These are phyloP conservation scores for Beauveria medogensis DNA, from an alignment of 2,329 filamentous ascomycete genomes.

Conservation along the genomic window DNA sequence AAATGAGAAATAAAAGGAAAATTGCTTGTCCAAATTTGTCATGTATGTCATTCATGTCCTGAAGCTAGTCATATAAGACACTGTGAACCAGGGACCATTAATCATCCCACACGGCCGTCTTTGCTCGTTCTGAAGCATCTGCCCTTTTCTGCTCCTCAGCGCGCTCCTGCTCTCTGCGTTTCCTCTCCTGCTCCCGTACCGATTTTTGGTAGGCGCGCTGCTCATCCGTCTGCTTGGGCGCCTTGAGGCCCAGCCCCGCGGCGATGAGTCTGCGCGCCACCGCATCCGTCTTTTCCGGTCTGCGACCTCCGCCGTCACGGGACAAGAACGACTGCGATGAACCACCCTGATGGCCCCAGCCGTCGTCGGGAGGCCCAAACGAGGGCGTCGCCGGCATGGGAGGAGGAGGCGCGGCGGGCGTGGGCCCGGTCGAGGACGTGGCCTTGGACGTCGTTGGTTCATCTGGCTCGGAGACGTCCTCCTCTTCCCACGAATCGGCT, in stretches of 20 bases:
- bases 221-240: constrained; percentile 77
- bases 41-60: background rate
- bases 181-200: constrained; percentile 76
- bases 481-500: constrained; percentile 48
- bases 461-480: constrained; percentile 38
- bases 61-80: too few relatives aligned
- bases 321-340: background rate
- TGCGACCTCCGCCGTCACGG: constrained; percentile 15
- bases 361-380: constrained; percentile 18
- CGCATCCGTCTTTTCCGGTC: constrained; percentile 89
- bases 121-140: constrained; percentile 65
- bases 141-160: constrained; percentile 52
- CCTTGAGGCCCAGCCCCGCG: constrained; percentile 72
- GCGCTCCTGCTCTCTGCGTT: constrained; percentile 63
- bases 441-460: constrained; percentile 14
- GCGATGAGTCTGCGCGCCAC: constrained; percentile 87
- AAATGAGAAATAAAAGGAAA: background rate
- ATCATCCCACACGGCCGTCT: constrained; percentile 79
- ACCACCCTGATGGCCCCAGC: constrained; percentile 13
- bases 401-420: constrained; percentile 52
- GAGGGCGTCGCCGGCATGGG: constrained; percentile 58
- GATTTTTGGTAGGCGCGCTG: constrained; percentile 79
- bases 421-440: constrained; percentile 15
- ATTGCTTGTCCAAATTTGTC: background rate
- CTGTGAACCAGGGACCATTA: constrained; percentile 20